Base-by-base conservation (phyloP, 495 filamentous ascomycete genomes). In the Penicillium egyptiacum region DNA sequence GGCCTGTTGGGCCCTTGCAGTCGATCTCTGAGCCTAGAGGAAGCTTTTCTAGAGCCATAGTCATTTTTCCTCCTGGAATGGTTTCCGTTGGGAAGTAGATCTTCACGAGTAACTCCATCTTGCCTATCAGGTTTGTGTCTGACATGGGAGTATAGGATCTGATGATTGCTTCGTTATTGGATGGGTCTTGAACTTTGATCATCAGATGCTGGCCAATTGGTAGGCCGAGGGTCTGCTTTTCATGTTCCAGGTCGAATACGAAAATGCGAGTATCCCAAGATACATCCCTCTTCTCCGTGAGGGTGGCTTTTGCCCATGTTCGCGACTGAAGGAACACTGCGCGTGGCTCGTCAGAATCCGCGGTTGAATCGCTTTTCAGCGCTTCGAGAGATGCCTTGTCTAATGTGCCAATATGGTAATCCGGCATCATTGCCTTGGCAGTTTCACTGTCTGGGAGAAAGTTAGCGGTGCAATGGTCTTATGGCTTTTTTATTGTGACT, bases 61-160 rank as follows among this genome's bases (percentile, higher is more conserved):
- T 92, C 92, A 98, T 96, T 57, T 84, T 85, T 0, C 93, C 93
- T 14, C 91, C 92, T 30, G 79, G 80, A 7, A 57, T 63, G 17
- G 76, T 72, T 12, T 71, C 69, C 0, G 79, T 83, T 50, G 85
- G 83, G 62, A 86, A 87, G 72, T 98, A 98, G 45, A 98, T 77
- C 68, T 98, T 98, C 54, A 98, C 76, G 1, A 98, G 79, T 9
- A 98, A 73, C 40, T 89, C 81, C 50, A 96, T 72, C 16, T 71
- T 76, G 5, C 92, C 93, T 49, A 73, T 71, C 31, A 85, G 75
- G 5, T 67, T 66, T 9, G 73, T 80, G 19, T 87, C 77, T 0
- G 91, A 92, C 46, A 96, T 85, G 6, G 93, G 93, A 3, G 93
- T 98, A 70, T 98, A 98, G 2, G 88, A 85, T 30, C 93, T 81